Percentiles rank a stretch among this genome's conserved stretches.
Evolutionary conservation across 768 basidiomycete species (phyloP).

Genomic region (Cyclocybe cylindracea): DNA sequence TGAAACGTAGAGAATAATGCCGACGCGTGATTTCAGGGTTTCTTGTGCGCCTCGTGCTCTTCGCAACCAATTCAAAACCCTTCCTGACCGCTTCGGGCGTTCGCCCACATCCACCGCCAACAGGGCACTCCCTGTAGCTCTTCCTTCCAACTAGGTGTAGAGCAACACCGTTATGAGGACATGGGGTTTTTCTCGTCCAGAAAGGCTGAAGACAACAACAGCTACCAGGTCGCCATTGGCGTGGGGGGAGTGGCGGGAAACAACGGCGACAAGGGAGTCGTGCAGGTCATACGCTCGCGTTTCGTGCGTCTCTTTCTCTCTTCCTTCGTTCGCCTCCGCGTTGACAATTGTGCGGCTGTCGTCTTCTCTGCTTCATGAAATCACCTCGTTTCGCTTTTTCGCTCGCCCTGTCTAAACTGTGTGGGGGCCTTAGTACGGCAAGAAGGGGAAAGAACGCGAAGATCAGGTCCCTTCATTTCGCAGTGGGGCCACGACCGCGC

Average conservation of each 20-base stretch:
- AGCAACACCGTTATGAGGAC: slow-evolving; percentile 36
- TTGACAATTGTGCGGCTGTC: slow-evolving; percentile 16
- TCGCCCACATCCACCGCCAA: background rate
- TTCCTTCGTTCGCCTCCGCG: slow-evolving; percentile 3
- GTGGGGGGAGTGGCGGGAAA: slow-evolving; percentile 16
- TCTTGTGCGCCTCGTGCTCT: no score
- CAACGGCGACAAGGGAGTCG: slow-evolving; percentile 46
- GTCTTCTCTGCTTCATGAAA: slow-evolving; percentile 3
- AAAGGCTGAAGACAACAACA: slow-evolving; percentile 44
- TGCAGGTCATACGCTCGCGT: slow-evolving; percentile 60
- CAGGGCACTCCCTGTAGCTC: background rate
- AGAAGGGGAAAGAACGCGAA: slow-evolving; percentile 60
- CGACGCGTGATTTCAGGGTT: no score
- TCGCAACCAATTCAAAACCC: no score
- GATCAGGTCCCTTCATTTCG: slow-evolving; percentile 32
- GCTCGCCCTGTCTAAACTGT: slow-evolving; percentile 1
- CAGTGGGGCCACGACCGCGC: slow-evolving; percentile 33
- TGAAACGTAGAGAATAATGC: no score
- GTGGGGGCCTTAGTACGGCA: slow-evolving; percentile 47
- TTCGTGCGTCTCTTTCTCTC: slow-evolving; percentile 45
- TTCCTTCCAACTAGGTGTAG: background rate
- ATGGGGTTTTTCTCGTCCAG: slow-evolving; percentile 58
- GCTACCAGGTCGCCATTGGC: slow-evolving; percentile 27
- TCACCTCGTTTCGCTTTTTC: slow-evolving; percentile 10
- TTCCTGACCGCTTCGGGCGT: background rate